Base-by-base conservation (phyloP, 768 basidiomycete genomes). In the Lactarius trivialis region DNA sequence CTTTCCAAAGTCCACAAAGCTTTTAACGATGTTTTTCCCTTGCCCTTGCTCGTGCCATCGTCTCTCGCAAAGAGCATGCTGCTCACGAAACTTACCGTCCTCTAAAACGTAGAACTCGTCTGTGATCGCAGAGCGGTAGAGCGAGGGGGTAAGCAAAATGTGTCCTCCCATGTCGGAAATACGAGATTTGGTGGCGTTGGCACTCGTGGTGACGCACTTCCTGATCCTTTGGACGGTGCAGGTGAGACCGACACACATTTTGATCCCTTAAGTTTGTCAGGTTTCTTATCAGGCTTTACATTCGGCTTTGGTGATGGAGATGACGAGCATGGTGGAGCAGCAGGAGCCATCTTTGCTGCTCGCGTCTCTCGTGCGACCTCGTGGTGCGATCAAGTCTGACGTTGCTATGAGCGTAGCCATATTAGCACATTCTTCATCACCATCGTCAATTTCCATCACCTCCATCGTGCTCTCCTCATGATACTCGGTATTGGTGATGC, bases 141-240 rank as follows among this genome's bases (percentile, higher is more conserved):
- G 19, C 96, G 79, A 0, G 96, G 95, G 0, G 85, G 78, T 0
- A 83, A 75, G 61, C 83, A 77, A 73, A 99, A 99, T 0, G 86
- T 92, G 67, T 94, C 90, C 5, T 79, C 75, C 85, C 95, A 99
- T 0, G 89, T 85, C 0, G 96, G 96, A 4, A 97, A 78, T 11
- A 98, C 86, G 41, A 94, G 82, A 70, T 97, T 97, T 0, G 89
- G 86, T 24, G 69, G 71, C 24, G 76, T 68, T 21, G 70, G 74
- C 14, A 60, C 60, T 19, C 66, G 67, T 14, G 73, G 69, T 2
- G 74, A 68, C 7, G 67, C 60, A 7, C 65, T 65, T 33, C 75
- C 70, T 3, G 77, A 77, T 41, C 69, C 72, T 69, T 76, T 79
- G 21, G 80, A 79, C 7, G 81, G 79, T 34, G 79, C 68, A 0